Evolutionary conservation across 257 asterid genomes (phyloP).

Genomic region (Solanum ahanhuiri): DNA sequence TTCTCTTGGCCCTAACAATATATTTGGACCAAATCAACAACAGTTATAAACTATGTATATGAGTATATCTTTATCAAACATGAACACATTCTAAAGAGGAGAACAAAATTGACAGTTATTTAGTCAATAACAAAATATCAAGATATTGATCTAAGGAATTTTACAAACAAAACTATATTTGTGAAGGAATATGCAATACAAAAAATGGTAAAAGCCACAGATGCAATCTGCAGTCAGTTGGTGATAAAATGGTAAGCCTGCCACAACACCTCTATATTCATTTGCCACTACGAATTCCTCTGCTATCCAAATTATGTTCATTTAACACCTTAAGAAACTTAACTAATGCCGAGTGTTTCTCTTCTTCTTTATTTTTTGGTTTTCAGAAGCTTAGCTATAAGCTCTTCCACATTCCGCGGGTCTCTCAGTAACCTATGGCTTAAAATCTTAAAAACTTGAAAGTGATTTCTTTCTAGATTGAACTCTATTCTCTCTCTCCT

Average conservation of each 20-base stretch:
- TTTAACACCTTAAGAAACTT: neutral
- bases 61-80: neutral
- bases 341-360: neutral
- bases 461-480: neutral
- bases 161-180: neutral
- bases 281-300: neutral
- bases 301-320: neutral
- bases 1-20: constrained; percentile 76
- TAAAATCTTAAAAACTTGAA: neutral
- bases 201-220: neutral
- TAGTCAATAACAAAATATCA: neutral
- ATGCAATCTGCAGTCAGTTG: neutral
- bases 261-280: neutral
- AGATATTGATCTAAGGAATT: neutral
- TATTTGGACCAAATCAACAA: constrained; percentile 13
- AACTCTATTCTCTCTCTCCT: neutral
- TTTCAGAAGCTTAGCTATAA: neutral
- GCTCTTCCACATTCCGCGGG: neutral
- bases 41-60: neutral
- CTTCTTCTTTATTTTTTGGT: neutral
- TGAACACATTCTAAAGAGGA: neutral
- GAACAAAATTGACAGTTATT: neutral
- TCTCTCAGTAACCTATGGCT: neutral
- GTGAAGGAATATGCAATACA: constrained; percentile 3
- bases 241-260: neutral